Percentiles rank a stretch among this genome's conserved stretches.
phyloP scores from a whole-genome alignment of 805 yeast genomes.

The Teunomyces barrocoloradensis region DNA sequence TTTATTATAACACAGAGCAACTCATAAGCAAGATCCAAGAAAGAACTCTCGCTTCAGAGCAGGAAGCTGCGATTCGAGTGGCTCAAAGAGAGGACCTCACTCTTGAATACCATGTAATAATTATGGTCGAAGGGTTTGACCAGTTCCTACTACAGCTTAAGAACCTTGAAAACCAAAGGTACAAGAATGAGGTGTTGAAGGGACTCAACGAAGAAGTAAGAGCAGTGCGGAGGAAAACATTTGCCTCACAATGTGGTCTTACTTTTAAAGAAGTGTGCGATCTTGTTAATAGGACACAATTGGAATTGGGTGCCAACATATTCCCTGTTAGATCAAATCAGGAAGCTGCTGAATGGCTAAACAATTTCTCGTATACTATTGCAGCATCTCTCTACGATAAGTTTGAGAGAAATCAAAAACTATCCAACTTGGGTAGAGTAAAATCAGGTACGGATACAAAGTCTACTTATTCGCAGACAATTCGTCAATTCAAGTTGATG shows the following conservation, averaged over 20 bases:
- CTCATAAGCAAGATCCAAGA: slow-evolving; percentile 28
- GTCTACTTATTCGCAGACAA: slow-evolving; percentile 47
- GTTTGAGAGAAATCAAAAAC: slow-evolving; percentile 49
- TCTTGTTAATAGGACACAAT: slow-evolving; percentile 44
- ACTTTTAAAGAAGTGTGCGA: slow-evolving; percentile 37
- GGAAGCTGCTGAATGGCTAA: slow-evolving; percentile 53
- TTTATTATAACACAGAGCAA: slow-evolving; percentile 47
- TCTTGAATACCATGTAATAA: slow-evolving; percentile 31
- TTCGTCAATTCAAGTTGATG: slow-evolving; percentile 58
- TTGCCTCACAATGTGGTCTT: slow-evolving; percentile 5
- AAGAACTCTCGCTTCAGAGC: slow-evolving; percentile 9
- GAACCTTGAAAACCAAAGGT: slow-evolving; percentile 45
- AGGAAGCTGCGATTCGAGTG: slow-evolving; percentile 9
- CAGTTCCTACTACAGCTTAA: slow-evolving; percentile 43
- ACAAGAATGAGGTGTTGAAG: slow-evolving; percentile 19
- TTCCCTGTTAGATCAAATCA: slow-evolving; percentile 47
- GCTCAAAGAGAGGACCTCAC: slow-evolving; percentile 15
- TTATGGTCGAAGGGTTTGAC: slow-evolving; percentile 52
- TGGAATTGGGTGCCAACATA: slow-evolving; percentile 46
- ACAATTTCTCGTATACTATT: slow-evolving; percentile 56
- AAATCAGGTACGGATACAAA: slow-evolving; percentile 50
- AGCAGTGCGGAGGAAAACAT: slow-evolving; percentile 4
- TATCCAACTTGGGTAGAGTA: slow-evolving; percentile 54
- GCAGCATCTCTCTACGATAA: slow-evolving; percentile 54
- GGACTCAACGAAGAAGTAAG: slow-evolving; percentile 5